Base-by-base conservation (phyloP, 805 yeast species). In the Ogataea trehaloabstinens region DNA sequence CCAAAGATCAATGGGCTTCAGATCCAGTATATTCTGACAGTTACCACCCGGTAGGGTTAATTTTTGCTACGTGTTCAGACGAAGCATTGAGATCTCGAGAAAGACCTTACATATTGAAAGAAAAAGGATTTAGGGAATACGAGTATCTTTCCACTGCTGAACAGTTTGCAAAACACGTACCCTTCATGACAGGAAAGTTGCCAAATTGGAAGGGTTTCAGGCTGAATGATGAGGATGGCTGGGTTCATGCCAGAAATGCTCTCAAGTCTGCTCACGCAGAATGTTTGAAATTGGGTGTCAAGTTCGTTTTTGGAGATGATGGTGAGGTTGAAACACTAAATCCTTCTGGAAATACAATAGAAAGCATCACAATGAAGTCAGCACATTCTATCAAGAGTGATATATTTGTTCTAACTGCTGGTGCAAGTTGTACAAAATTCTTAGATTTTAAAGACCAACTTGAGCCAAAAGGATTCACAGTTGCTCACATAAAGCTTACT, bases 401-500 rank as follows among this genome's bases (percentile, higher is more conserved):
- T 29, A 54, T 56, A 34, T 55, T 66, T 5, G 24, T 70, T 3
- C 40, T 70, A 3, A 45, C 64, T 1, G 41, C 59, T 24, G 74
- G 74, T 24, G 70, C 74, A 0, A 45, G 61, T 19, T 59, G 71
- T 0, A 66, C 66, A 0, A 41, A 37, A 12, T 22, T 70, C 5
- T 35, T 69, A 4, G 58, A 66, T 38, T 48, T 62, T 28, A 36
- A 51, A 7, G 31, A 39, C 10, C 52, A 67, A 39, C 56, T 64
- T 21, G 51, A 63, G 3, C 64, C 73, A 1, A 55, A 66, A 2
- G 74, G 74, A 0, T 41, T 59, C n/a, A 58, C 61, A 37, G 57
- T 64, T 3, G 53, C 64, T 4, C 74, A 69, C 41, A 58, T 70
- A 7, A 53, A 60, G 28, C 46, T 70, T n/a, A 57, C 62, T 22